Base-by-base conservation (phyloP, 139 green algal genomes). In the Edaphochlamys debaryana region DNA sequence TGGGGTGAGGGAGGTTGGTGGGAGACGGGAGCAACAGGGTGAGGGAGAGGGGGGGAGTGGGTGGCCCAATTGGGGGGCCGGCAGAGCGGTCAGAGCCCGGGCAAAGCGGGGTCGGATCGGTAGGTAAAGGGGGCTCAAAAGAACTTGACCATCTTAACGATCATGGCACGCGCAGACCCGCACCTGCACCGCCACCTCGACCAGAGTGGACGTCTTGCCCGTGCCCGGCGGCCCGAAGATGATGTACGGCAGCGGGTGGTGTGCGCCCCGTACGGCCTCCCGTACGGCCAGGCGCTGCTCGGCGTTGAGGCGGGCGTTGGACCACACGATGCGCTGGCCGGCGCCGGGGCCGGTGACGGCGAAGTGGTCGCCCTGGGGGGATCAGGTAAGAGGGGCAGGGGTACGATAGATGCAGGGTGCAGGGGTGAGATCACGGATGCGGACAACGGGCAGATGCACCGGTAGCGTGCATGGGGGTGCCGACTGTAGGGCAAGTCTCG, bases 121-220 rank as follows among this genome's bases (percentile, higher is more conserved):
- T n/a, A n/a, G n/a, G n/a, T n/a, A n/a, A n/a, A n/a, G n/a, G n/a
- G n/a, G n/a, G n/a, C n/a, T n/a, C n/a, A n/a, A n/a, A n/a, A n/a
- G n/a, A n/a, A n/a, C n/a, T n/a, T n/a, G n/a, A n/a, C n/a, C n/a
- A n/a, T 23, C 48, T 54, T 54, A 54, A 15, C 48, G 48, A 54
- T 54, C 48, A n/a, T n/a, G 11, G 48, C 48, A 9, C 11, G 48
- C 50, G 50, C 9, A 58, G 2, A 15, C 37, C 20, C 68, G 3
- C 84, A 91, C 87, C 83, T 92, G 88, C 42, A 70, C 42, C n/a
- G 88, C 88, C 25, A 85, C 88, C 60, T 92, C 88, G 50, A 86
- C 86, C 36, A 88, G 67, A 25, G 85, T 89, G 15, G 76, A 75
- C 4, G 88, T 92, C 81, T 92, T 92, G 37, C 88, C 88, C 30